Base-by-base conservation (phyloP, 2,329 filamentous ascomycete genomes). In the Rasamsonia emersonii region DNA sequence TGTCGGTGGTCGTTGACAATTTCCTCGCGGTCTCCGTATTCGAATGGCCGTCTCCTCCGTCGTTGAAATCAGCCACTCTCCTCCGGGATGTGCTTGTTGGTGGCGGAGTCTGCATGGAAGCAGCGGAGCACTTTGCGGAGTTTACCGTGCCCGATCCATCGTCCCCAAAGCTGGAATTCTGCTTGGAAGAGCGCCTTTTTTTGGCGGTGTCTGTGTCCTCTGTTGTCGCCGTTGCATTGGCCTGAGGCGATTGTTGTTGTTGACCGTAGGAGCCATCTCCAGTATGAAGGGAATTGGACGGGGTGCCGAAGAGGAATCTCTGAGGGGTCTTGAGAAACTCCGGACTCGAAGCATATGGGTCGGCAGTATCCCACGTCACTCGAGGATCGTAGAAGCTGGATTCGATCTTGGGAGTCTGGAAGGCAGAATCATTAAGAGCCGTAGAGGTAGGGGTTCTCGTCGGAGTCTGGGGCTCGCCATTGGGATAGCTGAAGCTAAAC, bases 21-120 rank as follows among this genome's bases (percentile, higher is more conserved):
- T 42, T 47, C 37, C 42, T 33, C 27, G 30, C 28, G 36, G 21
- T 33, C 7, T 28, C 30, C 23, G 30, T 16, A 14, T 23, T 30
- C 3, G 21, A 19, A 15, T 37, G 45, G 3, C 42, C 40, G 15
- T 43, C 33, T 24, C 43, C 45, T 15, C 31, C 40, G 13, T 46
- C 38, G 15, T 53, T 52, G 30, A 53, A 50, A 39, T 52, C 53
- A 10, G 47, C 58, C 42, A 58, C 50, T 38, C 61, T 63, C 41
- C 70, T 65, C 46, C 67, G 64, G 4, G 66, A 70, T 11, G 71
- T 72, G 52, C 73, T 65, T 16, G 73, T 77, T 3, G 74, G 73
- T 29, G 74, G 74, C 19, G 74, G 74, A 9, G 74, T 78, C 53
- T 77, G 73, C 62, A 77, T 75, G 9, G 60, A 62, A 19, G 60